Percentiles rank a stretch among this genome's conserved stretches.
These are phyloP conservation scores for Cyclanthera cordifolia DNA, from an alignment of 306 rosid genomes.

Conservation along the genomic window DNA sequence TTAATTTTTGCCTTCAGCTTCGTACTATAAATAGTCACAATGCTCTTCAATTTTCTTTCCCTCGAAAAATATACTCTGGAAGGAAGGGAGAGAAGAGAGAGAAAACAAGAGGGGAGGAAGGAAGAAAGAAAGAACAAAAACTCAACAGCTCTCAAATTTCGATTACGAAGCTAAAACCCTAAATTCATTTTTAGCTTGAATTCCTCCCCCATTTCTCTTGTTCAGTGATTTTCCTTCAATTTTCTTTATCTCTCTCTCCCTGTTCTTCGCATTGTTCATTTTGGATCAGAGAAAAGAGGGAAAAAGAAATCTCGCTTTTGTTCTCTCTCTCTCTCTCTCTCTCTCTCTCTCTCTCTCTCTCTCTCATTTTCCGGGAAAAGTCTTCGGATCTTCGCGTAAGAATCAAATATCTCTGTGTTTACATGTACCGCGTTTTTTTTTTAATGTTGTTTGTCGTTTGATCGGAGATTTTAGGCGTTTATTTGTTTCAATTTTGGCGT, in stretches of 20 bases:
- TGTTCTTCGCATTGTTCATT: conserved; percentile 7
- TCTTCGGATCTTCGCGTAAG: conserved; percentile 14
- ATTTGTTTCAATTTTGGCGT: not conserved
- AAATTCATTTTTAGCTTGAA: not conserved
- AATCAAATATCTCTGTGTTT: not conserved
- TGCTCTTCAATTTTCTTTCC: not conserved
- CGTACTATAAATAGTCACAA: not conserved
- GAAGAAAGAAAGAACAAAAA: not conserved
- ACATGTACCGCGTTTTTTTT: not conserved
- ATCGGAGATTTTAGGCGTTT: not conserved
- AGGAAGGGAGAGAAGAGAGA: not conserved
- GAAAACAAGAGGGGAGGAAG: conserved; percentile 1
- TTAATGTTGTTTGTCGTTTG: not conserved
- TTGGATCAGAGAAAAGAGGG: not conserved
- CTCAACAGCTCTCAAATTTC: not conserved
- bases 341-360: conserved; percentile 6
- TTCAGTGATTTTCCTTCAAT: not conserved
- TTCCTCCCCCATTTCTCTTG: conserved; percentile 8
- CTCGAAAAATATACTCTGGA: not conserved
- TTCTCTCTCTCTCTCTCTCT: not conserved
- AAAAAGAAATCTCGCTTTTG: not conserved
- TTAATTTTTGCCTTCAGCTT: not conserved
- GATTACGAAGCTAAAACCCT: conserved; percentile 12
- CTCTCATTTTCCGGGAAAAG: conserved; percentile 6
- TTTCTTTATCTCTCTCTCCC: not conserved